Evolutionary conservation across 768 basidiomycete species (phyloP), one percentile per base, ranked within the genome.

Genomic region (Lactifluus hygrophoroides): DNA sequence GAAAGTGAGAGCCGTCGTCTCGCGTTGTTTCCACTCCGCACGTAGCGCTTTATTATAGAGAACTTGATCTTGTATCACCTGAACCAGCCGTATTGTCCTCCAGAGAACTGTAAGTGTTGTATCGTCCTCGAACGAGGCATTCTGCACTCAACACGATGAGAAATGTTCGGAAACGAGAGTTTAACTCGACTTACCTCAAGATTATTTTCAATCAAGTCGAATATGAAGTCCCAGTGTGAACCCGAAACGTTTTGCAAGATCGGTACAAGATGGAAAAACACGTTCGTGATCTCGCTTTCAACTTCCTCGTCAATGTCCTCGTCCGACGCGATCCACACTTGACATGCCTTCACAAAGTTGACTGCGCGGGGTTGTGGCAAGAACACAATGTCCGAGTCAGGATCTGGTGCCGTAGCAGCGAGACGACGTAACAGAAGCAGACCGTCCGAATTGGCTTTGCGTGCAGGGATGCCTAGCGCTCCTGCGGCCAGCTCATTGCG

Each of bases 401-500:
- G 73, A 44, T 84, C 77, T 0, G 95, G 95, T 0, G 93, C 90
- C 1, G 82, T 74, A 2, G 86, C 85, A 0, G 78, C 77, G 17
- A 97, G 77, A 25, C 83, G 77, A 10, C 87, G 80, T 8, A 97
- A 77, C 1, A 81, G 69, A 25, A 81, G 69, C 5, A 95, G 73
- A 0, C 93, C 94, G 10, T 83, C 80, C 0, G 77, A 78, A 60
- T 85, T 82, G n/a, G 83, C 84, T 44, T 82, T 80, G 5, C 70
- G 65, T 0, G 86, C 68, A 1, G 78, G 78, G 14, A 96, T 76
- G 23, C 86, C 88, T 0, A 88, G 73, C 4, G 94, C 69, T 19
- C 77, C 77, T n/a, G 90, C 86, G 0, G 95, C 94, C 10, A 94
- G 77, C 70, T 96, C 93, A 68, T 94, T 96, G 19, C 94, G 81